Evolutionary conservation across 495 filamentous ascomycete genomes (phyloP), one percentile per base, ranked within the genome.

Genomic region (Friedmanniomyces endolithicus): DNA sequence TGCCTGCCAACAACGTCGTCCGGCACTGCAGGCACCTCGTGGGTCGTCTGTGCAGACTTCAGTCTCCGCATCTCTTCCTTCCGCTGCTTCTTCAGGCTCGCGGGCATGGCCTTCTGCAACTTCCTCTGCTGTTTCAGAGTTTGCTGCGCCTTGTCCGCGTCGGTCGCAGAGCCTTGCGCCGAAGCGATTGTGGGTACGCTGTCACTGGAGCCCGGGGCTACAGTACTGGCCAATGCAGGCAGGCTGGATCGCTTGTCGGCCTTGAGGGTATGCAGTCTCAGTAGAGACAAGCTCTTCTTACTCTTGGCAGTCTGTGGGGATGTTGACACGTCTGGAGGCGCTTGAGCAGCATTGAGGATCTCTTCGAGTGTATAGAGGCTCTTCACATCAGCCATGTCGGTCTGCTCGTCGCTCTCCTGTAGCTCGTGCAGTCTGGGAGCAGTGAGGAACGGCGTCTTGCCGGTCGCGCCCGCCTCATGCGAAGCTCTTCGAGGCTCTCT

Each of bases 351-450:
- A 1, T 44, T 53, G 22, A 67, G 56, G 48, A 64, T 65, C 24
- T 64, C 43, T n/a, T 64, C 55, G 33, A 64, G 63, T 0, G 60
- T 66, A 56, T 66, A 66, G 7, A 66, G 53, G 50, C 65, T 68
- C 34, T 53, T 25, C 34, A 50, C 35, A 29, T 61, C 63, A 27
- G 62, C 59, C 11, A 34, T 16, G 50, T 44, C 16, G 34, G 24
- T 31, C 35, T 34, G 29, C 23, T 48, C 8, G 2, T 16, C 17
- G 6, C 37, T 16, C 34, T 24, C 12, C 19, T 39, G 11, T 12
- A 27, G 39, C 22, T 44, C 41, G 35, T 25, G 35, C 4, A 27
- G 6, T 11, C 22, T 37, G 19, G 12, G 8, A 12, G 20, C 41
- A 31, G 2, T 22, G 4, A 16, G 3, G 23, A 47, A 23, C 7